phyloP scores from a whole-genome alignment of 352 stramenopile species.

The Phytopythium boreale region DNA sequence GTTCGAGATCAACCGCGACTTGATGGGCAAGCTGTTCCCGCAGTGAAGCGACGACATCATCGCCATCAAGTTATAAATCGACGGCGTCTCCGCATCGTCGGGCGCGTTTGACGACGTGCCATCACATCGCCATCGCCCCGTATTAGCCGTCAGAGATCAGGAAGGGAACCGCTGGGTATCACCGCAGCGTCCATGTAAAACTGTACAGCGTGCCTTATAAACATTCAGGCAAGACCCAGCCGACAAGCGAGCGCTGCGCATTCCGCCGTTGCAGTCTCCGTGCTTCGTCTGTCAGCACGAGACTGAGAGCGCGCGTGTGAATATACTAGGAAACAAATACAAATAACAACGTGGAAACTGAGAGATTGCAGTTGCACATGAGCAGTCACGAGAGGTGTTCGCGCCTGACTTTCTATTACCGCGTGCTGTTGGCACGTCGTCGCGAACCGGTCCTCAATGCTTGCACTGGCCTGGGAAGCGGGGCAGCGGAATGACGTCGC shows the following conservation, averaged over 20 bases:
- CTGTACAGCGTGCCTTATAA: constrained; percentile 1
- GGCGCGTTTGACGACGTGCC: too few relatives aligned
- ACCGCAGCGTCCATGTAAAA: neutral
- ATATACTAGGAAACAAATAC: constrained; percentile 1
- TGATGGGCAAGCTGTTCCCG: constrained; percentile 64
- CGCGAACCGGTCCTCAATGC: constrained; percentile 26
- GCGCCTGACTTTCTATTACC: constrained; percentile 2
- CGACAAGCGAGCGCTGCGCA: neutral
- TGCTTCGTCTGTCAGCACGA: neutral
- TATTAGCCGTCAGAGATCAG: neutral
- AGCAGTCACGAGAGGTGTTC: neutral
- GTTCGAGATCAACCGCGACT: constrained; percentile 72
- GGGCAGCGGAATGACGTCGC: constrained; percentile 97
- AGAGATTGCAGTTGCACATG: too few relatives aligned
- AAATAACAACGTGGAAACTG: neutral
- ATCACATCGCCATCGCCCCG: neutral
- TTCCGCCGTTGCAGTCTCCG: neutral
- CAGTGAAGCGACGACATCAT: constrained; percentile 27
- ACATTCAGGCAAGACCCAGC: neutral
- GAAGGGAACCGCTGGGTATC: neutral
- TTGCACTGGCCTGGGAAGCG: constrained; percentile 94
- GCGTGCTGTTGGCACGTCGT: too few relatives aligned
- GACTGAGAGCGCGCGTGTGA: neutral
- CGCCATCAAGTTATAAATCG: too few relatives aligned
- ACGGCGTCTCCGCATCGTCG: too few relatives aligned